Evolutionary conservation across 2,329 filamentous ascomycete species (phyloP).

Genomic region (Ophiostoma australiae): DNA sequence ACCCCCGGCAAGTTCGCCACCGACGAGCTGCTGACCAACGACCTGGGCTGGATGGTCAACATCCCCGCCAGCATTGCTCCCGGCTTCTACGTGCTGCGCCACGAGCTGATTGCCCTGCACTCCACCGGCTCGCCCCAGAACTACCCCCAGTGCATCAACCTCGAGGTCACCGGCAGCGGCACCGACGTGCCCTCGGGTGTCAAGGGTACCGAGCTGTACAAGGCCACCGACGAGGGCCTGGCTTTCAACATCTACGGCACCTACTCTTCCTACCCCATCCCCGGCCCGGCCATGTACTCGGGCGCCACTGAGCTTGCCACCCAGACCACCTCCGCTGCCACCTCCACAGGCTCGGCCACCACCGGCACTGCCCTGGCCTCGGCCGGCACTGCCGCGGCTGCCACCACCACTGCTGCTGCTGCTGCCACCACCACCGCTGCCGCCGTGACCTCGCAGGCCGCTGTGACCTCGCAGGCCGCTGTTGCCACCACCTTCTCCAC

Average conservation of each 20-base stretch:
- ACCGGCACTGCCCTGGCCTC: slow-evolving; percentile 14
- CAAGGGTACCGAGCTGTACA: slow-evolving; percentile 24
- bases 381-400: not conserved
- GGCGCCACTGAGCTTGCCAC: slow-evolving; percentile 26
- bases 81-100: slow-evolving; percentile 49
- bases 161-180: slow-evolving; percentile 24
- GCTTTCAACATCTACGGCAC: slow-evolving; percentile 26
- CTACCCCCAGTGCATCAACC: slow-evolving; percentile 28
- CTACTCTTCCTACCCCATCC: slow-evolving; percentile 26
- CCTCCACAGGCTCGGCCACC: slow-evolving; percentile 1
- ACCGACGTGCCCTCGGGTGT: slow-evolving; percentile 26
- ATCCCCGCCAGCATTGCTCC: slow-evolving; percentile 43
- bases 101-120: slow-evolving; percentile 44
- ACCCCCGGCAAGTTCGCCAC: slow-evolving; percentile 34
- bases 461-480: not conserved
- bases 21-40: slow-evolving; percentile 45
- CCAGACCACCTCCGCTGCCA: slow-evolving; percentile 13
- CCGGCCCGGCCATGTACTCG: slow-evolving; percentile 30
- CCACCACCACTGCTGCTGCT: not conserved
- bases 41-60: slow-evolving; percentile 46
- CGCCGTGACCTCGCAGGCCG: not conserved
- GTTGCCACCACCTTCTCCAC: not conserved
- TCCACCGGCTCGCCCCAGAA: slow-evolving; percentile 26
- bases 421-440: not conserved
- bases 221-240: slow-evolving; percentile 26